A percentile compares a stretch with the other conserved stretches of the same genome.
phyloP scores from a whole-genome alignment of 257 asterid species.

The Solanum peruvianum region DNA sequence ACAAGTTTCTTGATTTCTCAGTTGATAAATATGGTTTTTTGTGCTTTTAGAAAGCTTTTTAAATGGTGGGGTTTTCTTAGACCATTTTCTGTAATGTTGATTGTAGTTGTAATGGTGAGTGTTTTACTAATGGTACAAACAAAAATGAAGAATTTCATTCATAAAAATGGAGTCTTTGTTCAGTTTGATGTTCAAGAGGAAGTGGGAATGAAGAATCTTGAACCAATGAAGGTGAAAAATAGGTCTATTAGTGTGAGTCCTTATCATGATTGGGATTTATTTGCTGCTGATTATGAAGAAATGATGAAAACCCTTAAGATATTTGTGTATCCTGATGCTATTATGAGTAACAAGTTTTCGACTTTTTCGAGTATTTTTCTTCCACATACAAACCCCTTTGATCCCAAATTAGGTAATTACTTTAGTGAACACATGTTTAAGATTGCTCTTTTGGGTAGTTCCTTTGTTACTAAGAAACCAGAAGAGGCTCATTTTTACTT shows the following conservation, averaged over 20 bases:
- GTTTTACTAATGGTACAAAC: background rate
- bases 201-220: background rate
- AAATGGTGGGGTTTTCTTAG: background rate
- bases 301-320: slow-evolving; percentile 44
- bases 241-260: slow-evolving; percentile 12
- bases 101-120: background rate
- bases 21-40: background rate
- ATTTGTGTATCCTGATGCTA: slow-evolving; percentile 50
- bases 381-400: slow-evolving; percentile 41
- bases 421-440: slow-evolving; percentile 77
- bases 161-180: background rate
- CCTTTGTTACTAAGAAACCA: slow-evolving; percentile 30
- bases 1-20: background rate
- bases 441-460: slow-evolving; percentile 47
- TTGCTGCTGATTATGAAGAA: slow-evolving; percentile 39
- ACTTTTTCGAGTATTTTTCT: slow-evolving; percentile 31
- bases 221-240: background rate
- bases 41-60: background rate
- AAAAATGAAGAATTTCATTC: background rate
- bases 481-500: slow-evolving; percentile 56
- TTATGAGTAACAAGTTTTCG: slow-evolving; percentile 9
- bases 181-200: background rate
- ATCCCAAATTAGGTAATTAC: slow-evolving; percentile 64
- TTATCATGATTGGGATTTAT: slow-evolving; percentile 55
- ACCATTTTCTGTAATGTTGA: background rate